phyloP scores from a whole-genome alignment of 2,329 filamentous ascomycete genomes.

The Alternaria sp. region DNA sequence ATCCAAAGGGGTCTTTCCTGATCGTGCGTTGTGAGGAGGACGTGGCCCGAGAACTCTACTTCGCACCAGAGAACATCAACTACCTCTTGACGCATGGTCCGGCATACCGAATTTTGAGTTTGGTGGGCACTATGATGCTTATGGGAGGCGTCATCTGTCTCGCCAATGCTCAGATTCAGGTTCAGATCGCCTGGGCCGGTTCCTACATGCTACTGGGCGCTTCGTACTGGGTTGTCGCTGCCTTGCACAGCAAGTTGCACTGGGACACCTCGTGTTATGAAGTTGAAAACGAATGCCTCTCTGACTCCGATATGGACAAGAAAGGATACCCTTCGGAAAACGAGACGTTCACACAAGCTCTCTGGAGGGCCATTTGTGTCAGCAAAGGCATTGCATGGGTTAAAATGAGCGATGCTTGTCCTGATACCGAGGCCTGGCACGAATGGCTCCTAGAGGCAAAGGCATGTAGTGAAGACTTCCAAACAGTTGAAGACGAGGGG shows the following conservation, averaged over 20 bases:
- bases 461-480: slow-evolving; percentile 24
- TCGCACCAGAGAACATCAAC: slow-evolving; percentile 58
- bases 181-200: slow-evolving; percentile 58
- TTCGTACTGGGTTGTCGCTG: slow-evolving; percentile 60
- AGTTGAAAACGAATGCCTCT: slow-evolving; percentile 47
- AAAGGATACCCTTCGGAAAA: slow-evolving; percentile 44
- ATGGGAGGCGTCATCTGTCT: slow-evolving; percentile 61
- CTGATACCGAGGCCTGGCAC: slow-evolving; percentile 51
- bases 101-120: slow-evolving; percentile 55
- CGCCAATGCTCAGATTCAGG: slow-evolving; percentile 56
- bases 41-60: slow-evolving; percentile 59
- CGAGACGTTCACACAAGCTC: slow-evolving; percentile 53
- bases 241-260: slow-evolving; percentile 54
- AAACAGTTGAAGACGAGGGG: slow-evolving; percentile 12
- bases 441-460: slow-evolving; percentile 51
- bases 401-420: slow-evolving; percentile 48
- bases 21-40: slow-evolving; percentile 58
- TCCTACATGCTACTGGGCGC: slow-evolving; percentile 59
- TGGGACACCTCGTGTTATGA: slow-evolving; percentile 57
- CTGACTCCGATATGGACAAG: slow-evolving; percentile 41
- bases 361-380: slow-evolving; percentile 58
- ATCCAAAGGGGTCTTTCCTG: slow-evolving; percentile 59
- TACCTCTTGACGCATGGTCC: slow-evolving; percentile 52
- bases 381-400: slow-evolving; percentile 55
- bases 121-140: slow-evolving; percentile 58